Base-by-base conservation (phyloP, 1,284 basidiomycete species). In the Spongiforma sp. region DNA sequence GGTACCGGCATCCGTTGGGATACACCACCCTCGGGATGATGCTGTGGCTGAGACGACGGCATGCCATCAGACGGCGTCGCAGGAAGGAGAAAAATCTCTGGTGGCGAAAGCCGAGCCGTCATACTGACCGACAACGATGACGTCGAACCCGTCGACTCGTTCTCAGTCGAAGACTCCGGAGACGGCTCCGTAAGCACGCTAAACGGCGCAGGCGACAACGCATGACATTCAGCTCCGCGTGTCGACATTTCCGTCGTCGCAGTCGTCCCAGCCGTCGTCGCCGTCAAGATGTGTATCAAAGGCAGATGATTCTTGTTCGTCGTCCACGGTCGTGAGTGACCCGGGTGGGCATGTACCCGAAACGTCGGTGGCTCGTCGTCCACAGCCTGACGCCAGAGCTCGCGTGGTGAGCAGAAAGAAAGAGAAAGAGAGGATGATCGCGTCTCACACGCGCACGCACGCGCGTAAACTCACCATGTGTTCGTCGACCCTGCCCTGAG, bases 101-200 rank as follows among this genome's bases (percentile, higher is more conserved):
- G 73, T 24, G 71, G 74, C 60, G 65, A 60, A 15, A 36, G 52
- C n/a, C 32, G 62, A 1, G 19, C 28, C 52, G 24, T 46, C 21
- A 50, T n/a, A n/a, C n/a, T n/a, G n/a, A n/a, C 50, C 1, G 71
- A 30, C 26, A 60, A 36, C 1, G 72, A 65, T 5, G 66, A 61
- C 2, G 64, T 56, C 53, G 75, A 66, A 10, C 72, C 70, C 1
- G 26, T 8, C 1, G 73, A 66, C 50, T 62, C 67, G 59, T 62
- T 65, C 58, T 66, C 62, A 15, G 75, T 69, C 59, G 73, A 66
- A 58, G 67, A 61, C 15, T 71, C 70, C 59, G 73, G 65, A 4
- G 73, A 58, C 24, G 73, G 59, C 46, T 69, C 75, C 0, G 75
- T 74, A 55, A 73, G 70, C 61, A 77, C 74, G 34, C 72, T 72